Base-by-base conservation (phyloP, 2,329 filamentous ascomycete genomes). In the Aureobasidium mangrovei region DNA sequence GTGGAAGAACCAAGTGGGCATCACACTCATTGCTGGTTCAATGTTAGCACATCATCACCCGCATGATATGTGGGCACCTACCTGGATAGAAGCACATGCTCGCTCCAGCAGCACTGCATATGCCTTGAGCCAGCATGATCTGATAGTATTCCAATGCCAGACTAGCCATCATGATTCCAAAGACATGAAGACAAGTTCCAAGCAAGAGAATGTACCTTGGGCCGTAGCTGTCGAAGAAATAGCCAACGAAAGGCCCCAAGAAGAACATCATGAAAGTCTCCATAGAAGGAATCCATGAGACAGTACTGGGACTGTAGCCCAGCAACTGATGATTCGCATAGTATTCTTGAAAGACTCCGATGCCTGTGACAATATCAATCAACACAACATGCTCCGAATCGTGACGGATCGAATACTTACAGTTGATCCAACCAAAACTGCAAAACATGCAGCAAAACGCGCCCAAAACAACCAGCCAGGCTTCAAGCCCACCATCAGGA, bases 111-210 rank as follows among this genome's bases (percentile, higher is more conserved):
- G 76, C 71, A 24, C 75, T 76, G 62, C 76, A 80, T 4, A 81
- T 66, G 3, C 74, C 76, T 58, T 82, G 78, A 0, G 77, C 70
- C 4, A 81, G 74, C 45, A 80, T 64, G 61, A 79, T 75, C 36
- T 80, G 77, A 58, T 75, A 80, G 62, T 78, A 80, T 54, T 77
- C 60, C 0, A 69, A 76, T 52, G 72, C 82, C 55, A 85, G 65
- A 6, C 73, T 77, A 0, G 78, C 73, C 80, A 84, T 83, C 79
- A 85, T 83, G 4, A 85, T 62, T 2, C 79, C 77, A 53, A 84
- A 77, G 12, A 84, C 75, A 54, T 83, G 77, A 33, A 82, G 62
- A 51, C 82, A 66, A 0, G 72, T 75, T 12, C 81, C 81, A 9
- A 64, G 62, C 1, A 80, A 33, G 1, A 84, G 63, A 0, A 86